Conservation (phyloP, 305 asterid species). For the Solanum chacoense region DNA sequence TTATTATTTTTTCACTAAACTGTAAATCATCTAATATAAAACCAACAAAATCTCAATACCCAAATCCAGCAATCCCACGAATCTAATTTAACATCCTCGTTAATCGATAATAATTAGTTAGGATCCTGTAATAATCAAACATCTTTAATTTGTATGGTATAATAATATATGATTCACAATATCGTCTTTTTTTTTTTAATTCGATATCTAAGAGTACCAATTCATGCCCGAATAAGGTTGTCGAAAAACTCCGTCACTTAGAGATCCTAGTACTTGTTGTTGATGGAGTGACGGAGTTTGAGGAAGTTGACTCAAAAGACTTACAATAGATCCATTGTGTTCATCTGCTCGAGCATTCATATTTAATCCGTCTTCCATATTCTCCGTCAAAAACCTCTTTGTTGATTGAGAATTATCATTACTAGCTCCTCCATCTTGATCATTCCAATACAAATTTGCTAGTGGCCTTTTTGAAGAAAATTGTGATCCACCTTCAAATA, state of each 20-base stretch:
- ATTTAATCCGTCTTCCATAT: background rate
- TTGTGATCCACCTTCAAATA: conserved; percentile 30
- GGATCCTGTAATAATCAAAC: background rate
- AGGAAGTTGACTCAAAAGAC: conserved; percentile 45
- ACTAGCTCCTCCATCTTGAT: conserved; percentile 13
- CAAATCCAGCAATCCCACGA: conserved; percentile 3
- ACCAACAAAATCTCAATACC: conserved; percentile 16
- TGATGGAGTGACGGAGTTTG: conserved; percentile 38
- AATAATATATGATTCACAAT: background rate
- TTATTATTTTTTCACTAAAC: background rate
- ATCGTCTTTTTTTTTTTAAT: background rate
- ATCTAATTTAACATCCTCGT: background rate
- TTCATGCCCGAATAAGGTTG: conserved; percentile 48
- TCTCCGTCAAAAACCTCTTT: conserved; percentile 38
- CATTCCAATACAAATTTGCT: conserved; percentile 27
- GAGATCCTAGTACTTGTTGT: conserved; percentile 49
- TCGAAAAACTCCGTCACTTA: conserved; percentile 59
- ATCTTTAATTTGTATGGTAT: background rate
- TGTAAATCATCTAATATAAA: background rate
- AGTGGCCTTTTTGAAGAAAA: background rate
- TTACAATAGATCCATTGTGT: conserved; percentile 36
- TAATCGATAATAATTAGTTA: background rate
- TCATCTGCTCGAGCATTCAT: conserved; percentile 7
- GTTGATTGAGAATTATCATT: conserved; percentile 21
- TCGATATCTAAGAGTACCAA: conserved; percentile 45